Base-by-base conservation (phyloP, 768 basidiomycete species). In the Russula earlei region DNA sequence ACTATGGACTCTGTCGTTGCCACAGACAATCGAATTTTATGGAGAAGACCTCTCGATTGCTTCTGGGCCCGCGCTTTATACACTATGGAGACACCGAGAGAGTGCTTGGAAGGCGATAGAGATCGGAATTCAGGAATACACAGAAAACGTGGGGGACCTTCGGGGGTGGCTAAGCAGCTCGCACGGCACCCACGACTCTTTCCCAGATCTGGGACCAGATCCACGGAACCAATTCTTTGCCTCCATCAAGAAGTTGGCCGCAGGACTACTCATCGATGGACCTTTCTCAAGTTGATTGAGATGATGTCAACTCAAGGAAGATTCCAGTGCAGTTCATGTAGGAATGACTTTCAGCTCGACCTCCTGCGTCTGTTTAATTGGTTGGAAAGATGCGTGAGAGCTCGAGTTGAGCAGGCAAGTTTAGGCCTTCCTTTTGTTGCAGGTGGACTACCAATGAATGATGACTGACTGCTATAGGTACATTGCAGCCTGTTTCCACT, bases 381-480 rank as follows among this genome's bases (percentile, higher is more conserved):
- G 31, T 33, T 55, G 7, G 47, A 55, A 33, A 7, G 33, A 2
- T 40, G 49, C 7, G 47, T 55, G 8, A 33, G 36, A 14, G 27
- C 37, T 17, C 9, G 45, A 19, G 25, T 51, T 11, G 29, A 22
- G 8, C 29, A 15, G 49, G 45, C 24, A 27, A 46, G 55, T 44
- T 20, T 10, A 8, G 9, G 10, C n/a, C 31, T 4, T 19, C 6
- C 4, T 34, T 14, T 25, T 19, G 0, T 15, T 27, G 10, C 33
- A 17, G 2, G 7, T n/a, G 17, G 9, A 7, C 11, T 42, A 3
- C 19, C 20, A n/a, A 25, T 24, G 24, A 10, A 11, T 42, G 40
- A 34, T n/a, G 24, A 49, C 40, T 1, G 15, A n/a, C 14, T 85
- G 80, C 5, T 44, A 9, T 25, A 44, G 43, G 14, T 15, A 8